Evolutionary conservation across 768 basidiomycete species (phyloP).

Genomic region (Leccinum incarnatum): DNA sequence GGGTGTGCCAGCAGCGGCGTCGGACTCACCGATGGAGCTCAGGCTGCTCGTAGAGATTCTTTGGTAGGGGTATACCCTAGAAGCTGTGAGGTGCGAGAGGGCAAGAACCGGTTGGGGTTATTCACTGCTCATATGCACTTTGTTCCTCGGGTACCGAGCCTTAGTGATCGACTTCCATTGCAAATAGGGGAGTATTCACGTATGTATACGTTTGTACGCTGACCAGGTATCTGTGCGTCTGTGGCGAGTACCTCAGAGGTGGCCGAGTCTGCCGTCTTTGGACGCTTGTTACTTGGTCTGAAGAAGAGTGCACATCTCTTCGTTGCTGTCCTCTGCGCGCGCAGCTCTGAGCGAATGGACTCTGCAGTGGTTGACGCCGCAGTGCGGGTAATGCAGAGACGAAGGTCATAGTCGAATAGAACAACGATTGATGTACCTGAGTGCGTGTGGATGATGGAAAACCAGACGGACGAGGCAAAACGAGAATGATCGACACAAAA

Average conservation of each 20-base stretch:
- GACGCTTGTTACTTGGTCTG: conserved; percentile 50
- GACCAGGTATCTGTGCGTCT: conserved; percentile 41
- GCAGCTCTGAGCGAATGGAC: conserved; percentile 70
- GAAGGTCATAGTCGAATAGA: conserved; percentile 64
- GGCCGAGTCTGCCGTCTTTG: conserved; percentile 31
- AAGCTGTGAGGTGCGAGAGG: background rate
- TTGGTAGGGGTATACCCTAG: conserved; percentile 90
- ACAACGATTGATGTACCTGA: too few species aligned
- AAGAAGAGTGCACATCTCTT: conserved; percentile 55
- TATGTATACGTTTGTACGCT: conserved; percentile 73
- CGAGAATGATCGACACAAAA: too few species aligned
- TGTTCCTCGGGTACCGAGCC: conserved; percentile 85
- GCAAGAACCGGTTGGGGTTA: conserved; percentile 13
- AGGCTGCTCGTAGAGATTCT: conserved; percentile 86
- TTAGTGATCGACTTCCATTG: conserved; percentile 59
- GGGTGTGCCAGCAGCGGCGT: background rate
- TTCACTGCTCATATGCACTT: conserved; percentile 91
- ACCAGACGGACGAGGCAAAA: too few species aligned
- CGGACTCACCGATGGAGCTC: conserved; percentile 66
- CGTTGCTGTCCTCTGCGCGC: conserved; percentile 32
- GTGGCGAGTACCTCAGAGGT: conserved; percentile 22
- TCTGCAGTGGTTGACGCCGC: conserved; percentile 89
- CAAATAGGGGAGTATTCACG: conserved; percentile 68
- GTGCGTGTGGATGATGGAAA: too few species aligned
- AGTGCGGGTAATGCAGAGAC: conserved; percentile 81